Conservation (phyloP, 768 basidiomycete genomes). For the Rhizopogon roseolus region DNA sequence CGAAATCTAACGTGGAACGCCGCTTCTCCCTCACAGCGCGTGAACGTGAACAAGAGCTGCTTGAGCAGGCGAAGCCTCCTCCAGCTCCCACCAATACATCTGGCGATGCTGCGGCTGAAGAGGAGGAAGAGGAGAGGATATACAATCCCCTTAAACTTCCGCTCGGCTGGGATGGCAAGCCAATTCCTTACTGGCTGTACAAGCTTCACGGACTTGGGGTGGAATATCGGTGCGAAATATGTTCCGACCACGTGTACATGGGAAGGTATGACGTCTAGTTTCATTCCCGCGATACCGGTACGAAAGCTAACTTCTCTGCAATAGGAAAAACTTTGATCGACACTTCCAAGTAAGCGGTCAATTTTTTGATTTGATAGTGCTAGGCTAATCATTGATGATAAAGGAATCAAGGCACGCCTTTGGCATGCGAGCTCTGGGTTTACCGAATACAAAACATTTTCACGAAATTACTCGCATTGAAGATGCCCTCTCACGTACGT, state of each 20-base stretch:
- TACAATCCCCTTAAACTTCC: slow-evolving; percentile 98
- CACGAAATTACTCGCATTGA: slow-evolving; percentile 97
- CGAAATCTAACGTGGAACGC: slow-evolving; percentile 94
- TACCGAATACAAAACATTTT: slow-evolving; percentile 99
- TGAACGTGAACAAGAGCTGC: slow-evolving; percentile 90
- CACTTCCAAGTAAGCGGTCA: slow-evolving; percentile 73
- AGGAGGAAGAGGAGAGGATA: slow-evolving; percentile 93
- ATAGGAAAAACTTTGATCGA: slow-evolving; percentile 91
- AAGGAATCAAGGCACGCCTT: slow-evolving; percentile 96
- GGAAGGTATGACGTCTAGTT: slow-evolving; percentile 56
- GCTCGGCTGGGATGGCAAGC: slow-evolving; percentile 97
- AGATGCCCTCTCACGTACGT: slow-evolving; percentile 90
- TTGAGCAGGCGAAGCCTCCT: slow-evolving; percentile 61
- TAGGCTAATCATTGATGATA: slow-evolving; percentile 16
- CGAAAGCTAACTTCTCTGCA: slow-evolving; percentile 12
- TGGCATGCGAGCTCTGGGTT: slow-evolving; percentile 94
- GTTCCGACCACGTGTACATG: slow-evolving; percentile 96
- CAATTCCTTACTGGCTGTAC: slow-evolving; percentile 98
- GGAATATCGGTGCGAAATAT: slow-evolving; percentile 96
- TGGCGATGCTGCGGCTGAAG: slow-evolving; percentile 62
- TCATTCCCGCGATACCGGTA: not conserved
- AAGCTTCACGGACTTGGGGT: slow-evolving; percentile 98
- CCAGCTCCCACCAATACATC: slow-evolving; percentile 42
- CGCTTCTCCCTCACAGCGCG: slow-evolving; percentile 95
- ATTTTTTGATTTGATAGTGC: slow-evolving; percentile 3